phyloP scores from a whole-genome alignment of 208 protist species.

The Wallacemonas collosoma region DNA sequence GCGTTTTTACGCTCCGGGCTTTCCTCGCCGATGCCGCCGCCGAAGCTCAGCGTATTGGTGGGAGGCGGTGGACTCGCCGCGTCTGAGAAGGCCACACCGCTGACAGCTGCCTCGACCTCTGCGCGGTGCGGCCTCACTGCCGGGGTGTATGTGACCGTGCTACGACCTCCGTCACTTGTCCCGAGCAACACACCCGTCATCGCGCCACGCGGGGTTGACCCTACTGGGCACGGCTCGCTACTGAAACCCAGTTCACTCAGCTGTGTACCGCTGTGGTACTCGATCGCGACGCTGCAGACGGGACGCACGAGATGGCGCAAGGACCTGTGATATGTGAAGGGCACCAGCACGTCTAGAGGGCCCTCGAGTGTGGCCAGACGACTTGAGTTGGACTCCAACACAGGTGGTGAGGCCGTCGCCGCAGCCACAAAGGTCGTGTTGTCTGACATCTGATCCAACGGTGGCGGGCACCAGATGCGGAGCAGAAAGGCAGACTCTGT shows the following conservation, averaged over 20 bases:
- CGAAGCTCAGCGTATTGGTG: background rate
- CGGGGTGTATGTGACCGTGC: slow-evolving; percentile 7
- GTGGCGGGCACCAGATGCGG: no score
- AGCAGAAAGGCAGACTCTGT: no score
- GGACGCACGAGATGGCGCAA: slow-evolving; percentile 12
- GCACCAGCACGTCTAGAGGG: slow-evolving; percentile 31
- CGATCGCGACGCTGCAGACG: slow-evolving; percentile 18
- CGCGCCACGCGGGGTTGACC: background rate
- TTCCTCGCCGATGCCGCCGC: background rate
- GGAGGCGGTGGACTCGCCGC: background rate
- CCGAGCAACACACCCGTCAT: no score
- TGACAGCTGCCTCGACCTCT: slow-evolving; percentile 18
- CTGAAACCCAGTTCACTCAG: background rate
- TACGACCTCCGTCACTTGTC: background rate
- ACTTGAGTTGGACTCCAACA: background rate
- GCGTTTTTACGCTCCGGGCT: slow-evolving; percentile 18
- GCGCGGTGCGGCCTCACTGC: slow-evolving; percentile 22
- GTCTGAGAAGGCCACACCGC: slow-evolving; percentile 9
- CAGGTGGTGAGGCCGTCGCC: slow-evolving; percentile 5
- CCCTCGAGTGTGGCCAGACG: slow-evolving; percentile 1
- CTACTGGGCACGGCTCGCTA: background rate
- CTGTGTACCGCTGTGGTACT: slow-evolving; percentile 16
- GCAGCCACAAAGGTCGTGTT: background rate
- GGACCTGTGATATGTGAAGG: slow-evolving; percentile 25
- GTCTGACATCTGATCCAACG: background rate